Conservation (phyloP, 2,329 filamentous ascomycete genomes). For the Xylaria sp. region DNA sequence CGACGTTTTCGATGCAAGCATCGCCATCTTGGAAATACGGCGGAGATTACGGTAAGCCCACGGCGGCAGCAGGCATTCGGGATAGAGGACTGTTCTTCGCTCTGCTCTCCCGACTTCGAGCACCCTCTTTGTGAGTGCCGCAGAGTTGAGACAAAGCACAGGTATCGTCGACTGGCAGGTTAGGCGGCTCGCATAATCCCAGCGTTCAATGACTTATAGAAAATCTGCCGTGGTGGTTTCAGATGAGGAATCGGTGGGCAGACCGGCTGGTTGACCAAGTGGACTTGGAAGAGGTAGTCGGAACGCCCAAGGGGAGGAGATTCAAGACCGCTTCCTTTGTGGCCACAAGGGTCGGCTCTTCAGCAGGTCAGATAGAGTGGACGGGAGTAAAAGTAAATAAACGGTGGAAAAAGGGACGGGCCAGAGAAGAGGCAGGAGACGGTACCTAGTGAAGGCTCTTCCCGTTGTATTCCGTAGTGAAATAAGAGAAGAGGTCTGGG, state of each 20-base stretch:
- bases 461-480: slow-evolving; percentile 3
- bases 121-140: slow-evolving; percentile 13
- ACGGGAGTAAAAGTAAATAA: not conserved
- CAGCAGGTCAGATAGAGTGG: not conserved
- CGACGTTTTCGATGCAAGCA: slow-evolving; percentile 70
- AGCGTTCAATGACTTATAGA: slow-evolving; percentile 8
- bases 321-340: slow-evolving; percentile 1
- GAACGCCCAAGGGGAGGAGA: slow-evolving; percentile 3
- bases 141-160: slow-evolving; percentile 14
- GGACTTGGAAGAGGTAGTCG: slow-evolving; percentile 9
- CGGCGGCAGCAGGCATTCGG: slow-evolving; percentile 5
- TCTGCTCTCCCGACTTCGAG: slow-evolving; percentile 11
- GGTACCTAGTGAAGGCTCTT: slow-evolving; percentile 5
- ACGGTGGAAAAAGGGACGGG: not conserved
- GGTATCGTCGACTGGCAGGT: slow-evolving; percentile 7
- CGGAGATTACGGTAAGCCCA: slow-evolving; percentile 8
- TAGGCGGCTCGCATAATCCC: not conserved
- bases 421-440: slow-evolving; percentile 3
- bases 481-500: slow-evolving; percentile 1
- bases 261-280: slow-evolving; percentile 16
- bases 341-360: slow-evolving; percentile 1
- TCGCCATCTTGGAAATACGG: slow-evolving; percentile 54
- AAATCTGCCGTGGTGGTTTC: slow-evolving; percentile 21
- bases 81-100: slow-evolving; percentile 2
- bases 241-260: slow-evolving; percentile 20